Conservation (phyloP, 169 alveolate species). For the Theileria parva region DNA sequence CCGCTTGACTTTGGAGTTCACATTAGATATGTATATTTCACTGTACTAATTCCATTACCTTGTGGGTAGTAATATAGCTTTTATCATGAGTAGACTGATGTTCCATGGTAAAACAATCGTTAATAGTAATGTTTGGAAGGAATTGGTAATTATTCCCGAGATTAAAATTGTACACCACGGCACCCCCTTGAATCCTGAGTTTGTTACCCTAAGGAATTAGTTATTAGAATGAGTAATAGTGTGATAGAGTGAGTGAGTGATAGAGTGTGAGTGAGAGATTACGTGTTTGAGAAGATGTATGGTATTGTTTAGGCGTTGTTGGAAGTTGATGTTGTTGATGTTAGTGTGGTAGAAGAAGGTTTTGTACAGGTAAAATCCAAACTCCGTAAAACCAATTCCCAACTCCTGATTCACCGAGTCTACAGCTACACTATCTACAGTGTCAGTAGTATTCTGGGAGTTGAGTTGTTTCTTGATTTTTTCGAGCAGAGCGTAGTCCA, state of each 20-base stretch:
- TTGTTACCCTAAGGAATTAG: slow-evolving; percentile 24
- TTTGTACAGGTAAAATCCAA: slow-evolving; percentile 64
- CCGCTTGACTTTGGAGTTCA: too few species aligned
- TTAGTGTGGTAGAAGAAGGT: slow-evolving; percentile 70
- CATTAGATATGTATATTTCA: too few species aligned
- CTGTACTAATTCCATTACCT: too few species aligned
- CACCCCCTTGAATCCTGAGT: neutral
- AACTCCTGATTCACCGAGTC: slow-evolving; percentile 34
- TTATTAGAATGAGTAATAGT: too few species aligned
- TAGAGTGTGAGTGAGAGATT: too few species aligned
- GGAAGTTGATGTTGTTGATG: slow-evolving; percentile 68
- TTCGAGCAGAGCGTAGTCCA: slow-evolving; percentile 72
- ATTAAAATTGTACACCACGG: neutral
- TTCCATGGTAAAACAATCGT: too few species aligned
- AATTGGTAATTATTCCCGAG: neutral
- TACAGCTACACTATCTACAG: slow-evolving; percentile 15
- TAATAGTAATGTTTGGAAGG: too few species aligned
- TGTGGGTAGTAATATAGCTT: too few species aligned
- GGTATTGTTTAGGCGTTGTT: slow-evolving; percentile 54
- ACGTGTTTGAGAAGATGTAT: slow-evolving; percentile 46
- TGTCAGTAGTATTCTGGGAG: neutral
- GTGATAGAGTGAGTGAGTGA: too few species aligned
- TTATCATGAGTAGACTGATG: too few species aligned
- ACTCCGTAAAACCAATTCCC: slow-evolving; percentile 48
- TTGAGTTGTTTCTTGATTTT: slow-evolving; percentile 69